Conservation (phyloP, 495 filamentous ascomycete genomes). For the Aspergillus taichungensis region DNA sequence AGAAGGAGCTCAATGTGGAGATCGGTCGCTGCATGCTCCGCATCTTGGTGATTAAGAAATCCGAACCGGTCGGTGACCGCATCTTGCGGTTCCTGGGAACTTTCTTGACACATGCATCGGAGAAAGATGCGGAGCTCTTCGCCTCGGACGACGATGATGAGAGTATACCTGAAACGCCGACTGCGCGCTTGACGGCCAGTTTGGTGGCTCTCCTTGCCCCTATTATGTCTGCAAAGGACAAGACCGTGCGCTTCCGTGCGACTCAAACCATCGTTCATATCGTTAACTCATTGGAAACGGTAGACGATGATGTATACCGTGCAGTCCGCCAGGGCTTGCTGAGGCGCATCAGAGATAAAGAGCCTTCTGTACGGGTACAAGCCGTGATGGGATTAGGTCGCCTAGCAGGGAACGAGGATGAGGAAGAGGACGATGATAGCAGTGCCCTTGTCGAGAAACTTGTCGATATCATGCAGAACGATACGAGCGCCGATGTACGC, state of each 20-base stretch:
- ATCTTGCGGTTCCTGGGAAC: conserved; percentile 74
- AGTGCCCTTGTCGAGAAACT: conserved; percentile 67
- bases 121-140: conserved; percentile 58
- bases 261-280: conserved; percentile 86
- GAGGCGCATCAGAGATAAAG: conserved; percentile 85
- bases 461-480: conserved; percentile 88
- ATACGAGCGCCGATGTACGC: conserved; percentile 87
- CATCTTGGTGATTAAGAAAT: conserved; percentile 81
- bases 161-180: conserved; percentile 69
- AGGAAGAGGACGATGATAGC: conserved; percentile 59
- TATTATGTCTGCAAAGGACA: conserved; percentile 74
- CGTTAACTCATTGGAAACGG: conserved; percentile 79
- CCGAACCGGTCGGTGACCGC: conserved; percentile 80
- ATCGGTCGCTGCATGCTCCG: conserved; percentile 73
- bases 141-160: conserved; percentile 27
- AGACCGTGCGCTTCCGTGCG: conserved; percentile 79
- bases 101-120: conserved; percentile 72
- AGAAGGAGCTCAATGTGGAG: conserved; percentile 81
- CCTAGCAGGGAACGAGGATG: conserved; percentile 70
- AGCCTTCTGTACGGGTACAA: conserved; percentile 82
- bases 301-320: conserved; percentile 83
- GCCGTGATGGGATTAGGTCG: conserved; percentile 85
- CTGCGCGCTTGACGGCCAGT: conserved; percentile 63
- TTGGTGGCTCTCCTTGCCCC: conserved; percentile 62
- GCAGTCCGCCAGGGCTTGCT: conserved; percentile 65